phyloP scores from a whole-genome alignment of 2,329 filamentous ascomycete species.

The Sphaerulina vaccinii region DNA sequence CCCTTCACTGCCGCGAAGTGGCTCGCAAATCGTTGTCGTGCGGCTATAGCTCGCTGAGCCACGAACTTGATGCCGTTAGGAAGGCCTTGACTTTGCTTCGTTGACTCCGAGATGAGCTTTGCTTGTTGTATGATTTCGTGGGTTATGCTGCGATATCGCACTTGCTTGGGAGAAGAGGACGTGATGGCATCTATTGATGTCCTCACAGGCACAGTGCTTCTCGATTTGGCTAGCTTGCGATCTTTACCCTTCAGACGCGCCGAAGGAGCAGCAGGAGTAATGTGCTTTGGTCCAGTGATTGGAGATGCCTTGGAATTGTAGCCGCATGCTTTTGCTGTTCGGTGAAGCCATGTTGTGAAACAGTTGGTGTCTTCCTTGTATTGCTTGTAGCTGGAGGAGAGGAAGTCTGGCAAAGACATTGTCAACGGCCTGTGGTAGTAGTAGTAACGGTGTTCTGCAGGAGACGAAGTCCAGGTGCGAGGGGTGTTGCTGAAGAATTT shows the following conservation, averaged over 20 bases:
- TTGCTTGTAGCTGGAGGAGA: background rate
- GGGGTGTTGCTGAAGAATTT: too few species aligned
- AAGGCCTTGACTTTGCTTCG: background rate
- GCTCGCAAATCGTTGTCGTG: background rate
- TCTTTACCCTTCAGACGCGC: background rate
- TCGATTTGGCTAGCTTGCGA: background rate
- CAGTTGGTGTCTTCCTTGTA: constrained; percentile 1
- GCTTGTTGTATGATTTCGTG: background rate
- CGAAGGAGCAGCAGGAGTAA: background rate
- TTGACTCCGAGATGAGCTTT: background rate
- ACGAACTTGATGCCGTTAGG: background rate
- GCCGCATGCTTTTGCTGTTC: background rate
- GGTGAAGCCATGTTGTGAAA: constrained; percentile 1
- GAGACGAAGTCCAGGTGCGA: too few species aligned
- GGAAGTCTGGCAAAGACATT: background rate
- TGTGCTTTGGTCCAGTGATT: background rate
- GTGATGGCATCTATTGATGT: too few species aligned
- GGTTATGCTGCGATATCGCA: background rate
- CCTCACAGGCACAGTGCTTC: too few species aligned
- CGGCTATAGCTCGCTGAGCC: background rate
- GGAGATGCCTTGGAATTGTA: background rate
- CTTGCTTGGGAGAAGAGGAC: too few species aligned
- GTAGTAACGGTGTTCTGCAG: too few species aligned
- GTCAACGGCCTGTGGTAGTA: too few species aligned
- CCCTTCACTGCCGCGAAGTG: background rate